Conservation (phyloP, 306 rosid species). For the Corylus americana region DNA sequence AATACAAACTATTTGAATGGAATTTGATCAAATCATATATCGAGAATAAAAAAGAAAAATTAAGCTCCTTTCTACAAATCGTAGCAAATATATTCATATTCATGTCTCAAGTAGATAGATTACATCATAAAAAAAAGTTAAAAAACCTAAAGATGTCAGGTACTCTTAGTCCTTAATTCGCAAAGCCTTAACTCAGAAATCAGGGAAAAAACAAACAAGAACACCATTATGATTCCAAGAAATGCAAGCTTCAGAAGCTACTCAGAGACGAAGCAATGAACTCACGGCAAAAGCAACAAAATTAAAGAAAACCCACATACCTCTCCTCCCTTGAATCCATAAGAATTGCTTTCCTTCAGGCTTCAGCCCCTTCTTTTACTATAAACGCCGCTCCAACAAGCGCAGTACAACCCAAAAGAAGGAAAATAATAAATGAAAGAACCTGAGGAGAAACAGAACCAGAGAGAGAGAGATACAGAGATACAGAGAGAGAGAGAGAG, state of each 20-base stretch:
- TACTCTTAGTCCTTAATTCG: not conserved
- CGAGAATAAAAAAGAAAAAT: not conserved
- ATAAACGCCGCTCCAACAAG: not conserved
- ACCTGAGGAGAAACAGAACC: not conserved
- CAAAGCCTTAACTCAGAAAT: not conserved
- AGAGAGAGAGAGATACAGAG: not conserved
- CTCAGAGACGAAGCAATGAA: conserved; percentile 4
- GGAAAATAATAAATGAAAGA: not conserved
- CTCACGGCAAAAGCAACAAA: conserved; percentile 11
- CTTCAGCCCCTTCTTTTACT: not conserved
- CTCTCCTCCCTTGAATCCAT: conserved; percentile 36
- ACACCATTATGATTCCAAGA: not conserved
- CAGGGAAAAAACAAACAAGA: not conserved
- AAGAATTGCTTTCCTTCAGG: not conserved
- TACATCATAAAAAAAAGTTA: too few species aligned
- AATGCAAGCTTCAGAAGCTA: conserved; percentile 6
- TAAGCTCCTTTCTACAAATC: not conserved
- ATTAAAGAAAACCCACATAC: conserved; percentile 32
- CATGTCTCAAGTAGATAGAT: not conserved
- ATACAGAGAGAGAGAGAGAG: not conserved
- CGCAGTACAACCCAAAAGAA: not conserved
- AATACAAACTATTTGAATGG: not conserved
- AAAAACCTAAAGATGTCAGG: not conserved
- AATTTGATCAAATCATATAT: not conserved
- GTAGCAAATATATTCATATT: too few species aligned